Conservation (phyloP, 2,329 filamentous ascomycete species). For the Penicillium sp. region DNA sequence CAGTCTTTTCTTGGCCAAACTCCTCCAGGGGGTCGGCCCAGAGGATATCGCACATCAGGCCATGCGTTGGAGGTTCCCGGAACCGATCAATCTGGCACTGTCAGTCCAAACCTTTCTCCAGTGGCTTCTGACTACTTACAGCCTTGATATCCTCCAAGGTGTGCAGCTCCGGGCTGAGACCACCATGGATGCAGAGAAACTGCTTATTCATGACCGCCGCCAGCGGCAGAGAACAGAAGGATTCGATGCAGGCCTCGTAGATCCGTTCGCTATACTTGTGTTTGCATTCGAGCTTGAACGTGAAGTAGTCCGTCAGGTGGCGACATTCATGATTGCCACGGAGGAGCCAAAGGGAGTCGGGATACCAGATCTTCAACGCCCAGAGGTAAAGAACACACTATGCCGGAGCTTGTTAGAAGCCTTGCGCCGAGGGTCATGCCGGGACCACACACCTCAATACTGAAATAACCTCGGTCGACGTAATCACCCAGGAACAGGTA, state of each 20-base stretch:
- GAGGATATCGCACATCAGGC: slow-evolving; percentile 97
- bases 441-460: slow-evolving; percentile 64
- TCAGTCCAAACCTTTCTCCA: not conserved
- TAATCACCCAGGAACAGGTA: slow-evolving; percentile 98
- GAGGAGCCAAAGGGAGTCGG: slow-evolving; percentile 91
- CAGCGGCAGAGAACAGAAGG: slow-evolving; percentile 87
- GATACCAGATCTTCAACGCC: slow-evolving; percentile 98
- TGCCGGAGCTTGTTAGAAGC: not conserved
- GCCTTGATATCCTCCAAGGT: slow-evolving; percentile 89
- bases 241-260: slow-evolving; percentile 97
- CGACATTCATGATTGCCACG: slow-evolving; percentile 98
- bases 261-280: slow-evolving; percentile 97
- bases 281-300: slow-evolving; percentile 99
- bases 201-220: slow-evolving; percentile 99
- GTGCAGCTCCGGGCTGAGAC: slow-evolving; percentile 89
- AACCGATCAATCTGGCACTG: slow-evolving; percentile 79
- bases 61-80: slow-evolving; percentile 92
- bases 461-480: slow-evolving; percentile 97
- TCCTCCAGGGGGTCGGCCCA: slow-evolving; percentile 98
- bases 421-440: not conserved
- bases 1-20: slow-evolving; percentile 97
- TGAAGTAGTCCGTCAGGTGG: slow-evolving; percentile 99
- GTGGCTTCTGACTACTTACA: slow-evolving; percentile 48
- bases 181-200: slow-evolving; percentile 96
- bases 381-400: slow-evolving; percentile 93